Conservation (phyloP, 2,329 filamentous ascomycete species). For the Verticillium tricorpus region DNA sequence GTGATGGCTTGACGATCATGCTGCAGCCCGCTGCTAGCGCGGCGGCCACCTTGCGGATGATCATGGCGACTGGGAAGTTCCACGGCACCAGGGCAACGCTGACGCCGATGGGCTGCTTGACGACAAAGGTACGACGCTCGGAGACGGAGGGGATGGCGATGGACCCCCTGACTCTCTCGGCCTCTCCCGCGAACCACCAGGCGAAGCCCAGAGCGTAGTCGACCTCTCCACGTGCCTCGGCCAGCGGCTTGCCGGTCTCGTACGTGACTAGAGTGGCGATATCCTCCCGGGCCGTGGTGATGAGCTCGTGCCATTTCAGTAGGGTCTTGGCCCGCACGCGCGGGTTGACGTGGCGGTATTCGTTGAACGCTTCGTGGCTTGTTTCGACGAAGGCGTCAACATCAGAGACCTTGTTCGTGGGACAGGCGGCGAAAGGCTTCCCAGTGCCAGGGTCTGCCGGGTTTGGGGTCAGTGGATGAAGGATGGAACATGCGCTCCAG, state of each 20-base stretch:
- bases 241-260: slow-evolving; percentile 54
- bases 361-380: slow-evolving; percentile 29
- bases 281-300: slow-evolving; percentile 19
- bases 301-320: slow-evolving; percentile 28
- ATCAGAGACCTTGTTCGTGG: slow-evolving; percentile 15
- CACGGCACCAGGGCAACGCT: slow-evolving; percentile 32
- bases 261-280: slow-evolving; percentile 33
- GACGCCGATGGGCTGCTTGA: slow-evolving; percentile 28
- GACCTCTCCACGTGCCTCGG: slow-evolving; percentile 49
- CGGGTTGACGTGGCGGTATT: slow-evolving; percentile 31
- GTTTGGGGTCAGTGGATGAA: too few relatives aligned
- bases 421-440: not conserved
- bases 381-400: slow-evolving; percentile 31
- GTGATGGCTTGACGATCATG: slow-evolving; percentile 47
- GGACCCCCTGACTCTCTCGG: slow-evolving; percentile 49
- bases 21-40: slow-evolving; percentile 70
- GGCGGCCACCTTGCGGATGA: slow-evolving; percentile 40
- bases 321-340: slow-evolving; percentile 29
- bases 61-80: slow-evolving; percentile 58
- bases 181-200: slow-evolving; percentile 53
- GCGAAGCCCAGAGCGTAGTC: slow-evolving; percentile 50
- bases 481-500: too few relatives aligned
- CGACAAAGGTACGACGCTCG: not conserved
- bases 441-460: too few relatives aligned
- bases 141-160: slow-evolving; percentile 31